Percentiles rank a stretch among this genome's conserved stretches.
phyloP scores from a whole-genome alignment of 1,284 basidiomycete genomes.

The Anthracocystis walkeri region DNA sequence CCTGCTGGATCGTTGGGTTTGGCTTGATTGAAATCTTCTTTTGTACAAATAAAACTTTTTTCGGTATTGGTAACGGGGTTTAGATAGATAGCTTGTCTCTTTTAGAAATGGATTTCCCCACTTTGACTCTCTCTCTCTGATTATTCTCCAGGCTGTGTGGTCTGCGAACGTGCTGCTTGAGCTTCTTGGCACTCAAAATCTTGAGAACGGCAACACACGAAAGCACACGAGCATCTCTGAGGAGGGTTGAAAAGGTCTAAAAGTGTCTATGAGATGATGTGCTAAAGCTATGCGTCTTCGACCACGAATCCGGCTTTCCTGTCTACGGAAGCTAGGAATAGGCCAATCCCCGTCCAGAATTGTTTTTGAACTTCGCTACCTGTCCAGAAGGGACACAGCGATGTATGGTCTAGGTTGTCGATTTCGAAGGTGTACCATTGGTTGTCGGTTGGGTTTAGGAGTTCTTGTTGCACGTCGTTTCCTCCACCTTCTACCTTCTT shows the following conservation, averaged over 20 bases:
- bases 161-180: no score
- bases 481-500: not conserved
- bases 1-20: constrained; percentile 43
- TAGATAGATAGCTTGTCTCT: constrained; percentile 29
- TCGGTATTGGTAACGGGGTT: constrained; percentile 50
- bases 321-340: constrained; percentile 45
- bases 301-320: constrained; percentile 5
- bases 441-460: constrained; percentile 28
- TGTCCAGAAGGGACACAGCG: constrained; percentile 52
- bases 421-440: constrained; percentile 49
- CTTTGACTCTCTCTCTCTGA: not conserved
- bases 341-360: constrained; percentile 52
- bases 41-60: not conserved
- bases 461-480: not conserved
- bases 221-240: not conserved
- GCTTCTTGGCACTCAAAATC: not conserved
- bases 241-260: not conserved
- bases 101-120: constrained; percentile 26
- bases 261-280: not conserved
- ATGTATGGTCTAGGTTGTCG: constrained; percentile 36
- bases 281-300: not conserved
- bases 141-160: no score
- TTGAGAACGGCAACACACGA: not conserved
- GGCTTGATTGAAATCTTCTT: constrained; percentile 9
- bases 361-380: constrained; percentile 48